Percentiles rank a stretch among this genome's conserved stretches.
Conservation (phyloP, 2,329 filamentous ascomycete species). For the Pseudogymnoascus sp. region DNA sequence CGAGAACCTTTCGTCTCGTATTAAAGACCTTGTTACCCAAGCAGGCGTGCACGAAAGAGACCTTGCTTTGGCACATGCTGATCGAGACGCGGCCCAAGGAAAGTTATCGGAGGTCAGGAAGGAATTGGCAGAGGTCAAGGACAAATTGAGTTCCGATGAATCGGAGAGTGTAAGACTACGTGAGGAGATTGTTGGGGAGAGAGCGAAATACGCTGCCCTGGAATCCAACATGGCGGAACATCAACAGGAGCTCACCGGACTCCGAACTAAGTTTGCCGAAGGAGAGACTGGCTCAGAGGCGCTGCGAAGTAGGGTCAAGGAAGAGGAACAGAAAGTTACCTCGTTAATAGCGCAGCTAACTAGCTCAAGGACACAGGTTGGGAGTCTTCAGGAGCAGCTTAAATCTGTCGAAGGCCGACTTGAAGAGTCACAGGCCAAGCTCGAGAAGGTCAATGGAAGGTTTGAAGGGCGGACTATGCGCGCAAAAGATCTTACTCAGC, state of each 20-base stretch:
- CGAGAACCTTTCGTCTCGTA: conserved; percentile 50
- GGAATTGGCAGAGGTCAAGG: conserved; percentile 47
- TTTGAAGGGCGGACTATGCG: conserved; percentile 63
- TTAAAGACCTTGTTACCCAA: conserved; percentile 52
- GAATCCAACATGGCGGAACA: conserved; percentile 54
- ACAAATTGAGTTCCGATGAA: conserved; percentile 45
- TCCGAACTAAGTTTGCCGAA: conserved; percentile 67
- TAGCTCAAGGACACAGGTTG: conserved; percentile 66
- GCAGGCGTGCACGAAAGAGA: conserved; percentile 52
- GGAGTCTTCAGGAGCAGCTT: conserved; percentile 68
- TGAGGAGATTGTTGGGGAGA: conserved; percentile 46
- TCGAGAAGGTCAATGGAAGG: conserved; percentile 44
- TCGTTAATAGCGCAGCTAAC: conserved; percentile 63
- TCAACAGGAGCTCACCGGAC: conserved; percentile 57
- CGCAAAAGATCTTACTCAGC: conserved; percentile 76
- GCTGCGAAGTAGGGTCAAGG: conserved; percentile 64
- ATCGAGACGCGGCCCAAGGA: conserved; percentile 52
- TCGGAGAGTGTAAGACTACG: conserved; percentile 42
- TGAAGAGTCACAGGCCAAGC: conserved; percentile 43
- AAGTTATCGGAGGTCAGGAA: conserved; percentile 47
- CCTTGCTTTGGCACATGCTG: conserved; percentile 49
- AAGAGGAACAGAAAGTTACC: conserved; percentile 64
- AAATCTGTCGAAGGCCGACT: conserved; percentile 59
- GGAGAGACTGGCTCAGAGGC: conserved; percentile 78
- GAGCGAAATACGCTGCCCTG: conserved; percentile 45